A percentile compares a stretch with the other conserved stretches of the same genome.
These are phyloP conservation scores for Paramecium sonneborni DNA, from an alignment of 73 alveolate species.

Conservation along the genomic window DNA sequence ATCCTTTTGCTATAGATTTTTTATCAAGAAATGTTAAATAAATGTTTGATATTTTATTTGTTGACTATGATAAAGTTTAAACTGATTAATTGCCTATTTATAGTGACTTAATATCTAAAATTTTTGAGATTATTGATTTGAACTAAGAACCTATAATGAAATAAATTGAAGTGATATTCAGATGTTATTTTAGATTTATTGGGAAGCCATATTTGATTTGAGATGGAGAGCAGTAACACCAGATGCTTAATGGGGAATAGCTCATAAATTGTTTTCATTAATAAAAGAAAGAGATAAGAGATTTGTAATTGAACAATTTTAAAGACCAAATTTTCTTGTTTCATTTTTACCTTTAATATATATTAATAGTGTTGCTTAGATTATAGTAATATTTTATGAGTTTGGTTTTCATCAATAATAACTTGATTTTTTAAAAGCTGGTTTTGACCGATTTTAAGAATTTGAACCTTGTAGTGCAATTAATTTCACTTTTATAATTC, in stretches of 20 bases:
- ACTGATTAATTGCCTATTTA: background rate
- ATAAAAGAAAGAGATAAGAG: background rate
- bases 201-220: constrained; percentile 2
- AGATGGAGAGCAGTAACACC: constrained; percentile 15
- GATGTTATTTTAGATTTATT: background rate
- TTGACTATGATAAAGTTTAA: background rate
- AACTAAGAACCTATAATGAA: background rate
- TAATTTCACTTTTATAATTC: constrained; percentile 29
- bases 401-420: background rate
- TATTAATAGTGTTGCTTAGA: constrained; percentile 2
- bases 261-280: background rate
- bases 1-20: background rate
- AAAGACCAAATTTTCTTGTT: background rate
- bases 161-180: constrained; percentile 17
- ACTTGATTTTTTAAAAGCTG: constrained; percentile 16
- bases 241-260: constrained; percentile 12
- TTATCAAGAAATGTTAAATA: background rate
- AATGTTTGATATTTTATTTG: background rate
- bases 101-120: background rate
- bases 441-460: background rate
- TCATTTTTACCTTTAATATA: background rate
- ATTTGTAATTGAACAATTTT: background rate
- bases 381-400: background rate
- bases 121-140: background rate
- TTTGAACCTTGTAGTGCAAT: constrained; percentile 40